Evolutionary conservation across 2,329 filamentous ascomycete species (phyloP).

Genomic region (Pseudogymnoascus sp.): DNA sequence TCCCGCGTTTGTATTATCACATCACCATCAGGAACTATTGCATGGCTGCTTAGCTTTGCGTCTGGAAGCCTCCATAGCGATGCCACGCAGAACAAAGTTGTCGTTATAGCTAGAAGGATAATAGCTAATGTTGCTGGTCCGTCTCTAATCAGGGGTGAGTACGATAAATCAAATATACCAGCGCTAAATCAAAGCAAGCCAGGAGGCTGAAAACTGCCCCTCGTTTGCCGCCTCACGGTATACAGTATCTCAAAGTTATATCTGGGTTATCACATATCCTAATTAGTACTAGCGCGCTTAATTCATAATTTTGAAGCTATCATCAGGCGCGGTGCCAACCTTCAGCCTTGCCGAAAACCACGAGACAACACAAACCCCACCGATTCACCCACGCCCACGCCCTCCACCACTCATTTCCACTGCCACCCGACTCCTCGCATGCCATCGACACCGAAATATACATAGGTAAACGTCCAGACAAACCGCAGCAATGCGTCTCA

Average conservation of each 20-base stretch:
- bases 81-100: conserved; percentile 29
- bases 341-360: conserved; percentile 12
- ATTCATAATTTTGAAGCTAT: conserved; percentile 9
- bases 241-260: no score
- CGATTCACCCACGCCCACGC: background rate
- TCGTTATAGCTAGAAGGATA: conserved; percentile 14
- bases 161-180: no score
- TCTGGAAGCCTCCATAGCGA: conserved; percentile 42
- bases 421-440: background rate
- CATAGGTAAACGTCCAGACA: conserved; percentile 7
- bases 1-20: conserved; percentile 49
- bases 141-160: conserved; percentile 32
- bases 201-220: no score
- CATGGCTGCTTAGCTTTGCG: conserved; percentile 37
- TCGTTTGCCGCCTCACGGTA: no score
- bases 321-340: conserved; percentile 4
- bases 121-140: conserved; percentile 42
- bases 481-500: conserved; percentile 71
- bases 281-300: conserved; percentile 6
- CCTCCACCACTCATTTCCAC: background rate
- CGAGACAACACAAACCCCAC: conserved; percentile 4
- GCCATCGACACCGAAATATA: background rate
- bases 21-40: conserved; percentile 37
- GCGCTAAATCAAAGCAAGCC: no score
- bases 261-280: background rate